Base-by-base conservation (phyloP, 148 eudicot species). In the Polygonum maritimum region DNA sequence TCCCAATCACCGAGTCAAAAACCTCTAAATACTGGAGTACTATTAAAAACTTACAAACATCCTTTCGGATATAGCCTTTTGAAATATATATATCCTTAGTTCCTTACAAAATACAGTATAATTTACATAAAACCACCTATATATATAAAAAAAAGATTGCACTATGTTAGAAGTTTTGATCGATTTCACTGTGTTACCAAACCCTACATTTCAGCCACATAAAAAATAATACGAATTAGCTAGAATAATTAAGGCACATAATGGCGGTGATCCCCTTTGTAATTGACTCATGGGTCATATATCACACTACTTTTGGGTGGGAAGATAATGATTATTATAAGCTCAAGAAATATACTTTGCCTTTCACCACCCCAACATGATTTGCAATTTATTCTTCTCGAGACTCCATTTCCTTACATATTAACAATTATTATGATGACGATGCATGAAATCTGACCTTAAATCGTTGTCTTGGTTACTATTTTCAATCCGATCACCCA, bases 361-460 rank as follows among this genome's bases (percentile, higher is more conserved):
- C 62, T 55, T 55, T 55, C 62, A 55, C 62, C 62, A 55, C 62
- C 62, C 62, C 62, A 19, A 55, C 62, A 55, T 55, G 21, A 58
- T 22, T 21, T 52, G 58, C 6, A n/a, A 52, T 52, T 54, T 54
- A 54, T 58, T 58, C 65, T 58, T 58, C 65, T 58, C 65, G 3
- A 58, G 7, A 19, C 12, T 22, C 10, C 58, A 8, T 58, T 58
- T 58, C 62, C 5, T n/a, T 49, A 14, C 60, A 54, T 3, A 18
- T 18, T 15, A 18, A 54, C 4, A 54, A 54, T 54, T 54, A 54
- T 54, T 54, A n/a, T 16, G 19, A 54, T 54, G 60, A 54, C 60
- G 60, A 4, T 5, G 52, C 60, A 16, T 54, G 8, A 54, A 16
- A 14, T 54, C 7, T 3, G n/a, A 54, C 60, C 60, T 54, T 54